Evolutionary conservation across 2,329 filamentous ascomycete species (phyloP), one percentile per base, ranked within the genome.

Genomic region (Bimuria novae-zelandiae): DNA sequence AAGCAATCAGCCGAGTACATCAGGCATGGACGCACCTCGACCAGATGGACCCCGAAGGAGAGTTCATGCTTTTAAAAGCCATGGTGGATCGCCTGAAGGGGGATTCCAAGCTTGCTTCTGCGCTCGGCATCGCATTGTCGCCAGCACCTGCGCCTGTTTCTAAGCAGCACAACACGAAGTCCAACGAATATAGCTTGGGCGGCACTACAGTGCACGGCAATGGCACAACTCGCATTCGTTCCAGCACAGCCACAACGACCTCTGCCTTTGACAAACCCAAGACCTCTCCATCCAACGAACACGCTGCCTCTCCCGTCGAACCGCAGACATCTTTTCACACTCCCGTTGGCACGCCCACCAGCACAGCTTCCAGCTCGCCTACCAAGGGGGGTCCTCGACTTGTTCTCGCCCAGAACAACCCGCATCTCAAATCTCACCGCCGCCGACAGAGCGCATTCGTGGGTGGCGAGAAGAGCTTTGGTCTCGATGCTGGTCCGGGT

Each of bases 11-110:
- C 2, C 85, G 86, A 58, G 80, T 97, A 11, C 90, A 90, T 0
- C 90, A 96, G 70, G 92, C 93, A 0, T 95, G 94, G 79, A 88
- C 87, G 4, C 83, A 87, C 11, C 81, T 99, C 27, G 90, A 97
- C 71, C 85, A 89, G 39, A 81, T 93, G 25, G 93, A 99, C 66
- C 93, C 93, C 0, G 93, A 97, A 70, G 92, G 92, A 16, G 85
- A 92, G 35, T 94, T 93, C 65, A 86, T 96, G 61, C 81, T 99
- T 14, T 81, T 99, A 67, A 89, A 87, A 65, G 83, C 85, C 51
- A 84, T 96, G 59, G 81, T 95, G 55, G 82, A 89, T n/a, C 84
- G 85, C 51, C 82, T 95, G 41, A 83, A 88, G 37, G 80, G 82
- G 42, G 89, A 93, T 65, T 78, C 81, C 19, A 90, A 88, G 70